Evolutionary conservation across 305 asterid species (phyloP).

Genomic region (Andrographis paniculata): DNA sequence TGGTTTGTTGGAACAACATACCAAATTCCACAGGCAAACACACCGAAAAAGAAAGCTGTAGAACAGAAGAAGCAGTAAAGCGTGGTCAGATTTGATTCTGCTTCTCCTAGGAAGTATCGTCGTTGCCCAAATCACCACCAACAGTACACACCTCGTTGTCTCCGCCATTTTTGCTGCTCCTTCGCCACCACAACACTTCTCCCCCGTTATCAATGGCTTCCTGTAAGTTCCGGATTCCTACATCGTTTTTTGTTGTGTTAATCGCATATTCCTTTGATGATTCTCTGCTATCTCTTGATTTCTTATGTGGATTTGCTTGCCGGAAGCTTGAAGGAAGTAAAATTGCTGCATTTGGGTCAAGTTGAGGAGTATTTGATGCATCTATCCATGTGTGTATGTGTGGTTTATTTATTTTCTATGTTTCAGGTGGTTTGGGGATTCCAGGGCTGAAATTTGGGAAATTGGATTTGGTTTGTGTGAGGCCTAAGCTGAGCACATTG

Average conservation of each 20-base stretch:
- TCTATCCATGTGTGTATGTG: conserved; percentile 4
- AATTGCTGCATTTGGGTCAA: conserved; percentile 14
- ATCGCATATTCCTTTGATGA: not conserved
- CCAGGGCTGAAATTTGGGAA: conserved; percentile 43
- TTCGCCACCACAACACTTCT: too few species aligned
- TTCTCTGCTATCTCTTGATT: not conserved
- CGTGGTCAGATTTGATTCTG: too few species aligned
- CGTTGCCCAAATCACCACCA: too few species aligned
- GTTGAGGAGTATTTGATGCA: not conserved
- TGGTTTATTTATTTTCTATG: conserved; percentile 11
- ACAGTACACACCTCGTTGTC: too few species aligned
- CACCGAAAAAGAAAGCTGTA: too few species aligned
- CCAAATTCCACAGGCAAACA: too few species aligned
- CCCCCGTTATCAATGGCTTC: conserved; percentile 14
- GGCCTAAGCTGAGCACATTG: conserved; percentile 35
- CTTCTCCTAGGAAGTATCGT: too few species aligned
- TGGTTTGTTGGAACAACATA: too few species aligned
- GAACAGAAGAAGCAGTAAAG: too few species aligned
- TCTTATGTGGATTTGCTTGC: not conserved
- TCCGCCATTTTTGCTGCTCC: too few species aligned
- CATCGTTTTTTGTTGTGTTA: not conserved
- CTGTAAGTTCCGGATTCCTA: not conserved
- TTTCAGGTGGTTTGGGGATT: conserved; percentile 62
- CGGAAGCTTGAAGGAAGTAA: not conserved
- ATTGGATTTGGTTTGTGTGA: conserved; percentile 33